Base-by-base conservation (phyloP, 2,329 filamentous ascomycete species). In the Hypomyces rosellus region DNA sequence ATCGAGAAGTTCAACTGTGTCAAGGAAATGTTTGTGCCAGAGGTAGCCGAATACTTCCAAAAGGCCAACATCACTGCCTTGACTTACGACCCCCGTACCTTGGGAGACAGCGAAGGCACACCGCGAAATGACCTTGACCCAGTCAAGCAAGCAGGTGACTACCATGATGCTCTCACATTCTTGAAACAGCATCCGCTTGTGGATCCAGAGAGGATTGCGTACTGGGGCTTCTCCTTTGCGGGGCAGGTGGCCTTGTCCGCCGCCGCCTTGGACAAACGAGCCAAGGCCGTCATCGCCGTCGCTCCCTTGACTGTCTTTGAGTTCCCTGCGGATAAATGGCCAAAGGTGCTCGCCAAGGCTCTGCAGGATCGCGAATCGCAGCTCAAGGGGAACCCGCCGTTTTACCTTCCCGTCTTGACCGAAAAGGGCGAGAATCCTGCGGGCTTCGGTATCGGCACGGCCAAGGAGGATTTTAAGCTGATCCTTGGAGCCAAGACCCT, bases 181-280 rank as follows among this genome's bases (percentile, higher is more conserved):
- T 67, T 78, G 50, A 73, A 73, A 61, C 61, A 71, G 6, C 52
- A 69, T 12, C 68, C 67, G 2, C 66, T 72, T 44, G 64, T 73
- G 2, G 61, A 65, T 37, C 46, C 59, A 1, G 38, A 53, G 1
- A 57, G 57, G 9, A 60, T 66, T n/a, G 59, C 50, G 1, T 50
- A 55, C 42, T 65, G 63, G 63, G 65, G 66, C n/a, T 63, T 57
- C 42, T 66, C 61, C 4, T 61, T 65, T 34, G 57, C 58, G 9
- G 64, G 55, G 22, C 59, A 54, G 30, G 54, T 64, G 14, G 59
- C 59, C 7, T 45, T 65, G 15, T 50, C 45, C 3, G 61, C 64
- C 1, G 60, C 63, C 4, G 60, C 61, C 2, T 41, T 66, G 1
- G 65, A 68, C 49, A 55, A 53, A 18, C 54, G 64, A 7, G 57